Conservation (phyloP, 768 basidiomycete species). For the Tulasnella sp. region DNA sequence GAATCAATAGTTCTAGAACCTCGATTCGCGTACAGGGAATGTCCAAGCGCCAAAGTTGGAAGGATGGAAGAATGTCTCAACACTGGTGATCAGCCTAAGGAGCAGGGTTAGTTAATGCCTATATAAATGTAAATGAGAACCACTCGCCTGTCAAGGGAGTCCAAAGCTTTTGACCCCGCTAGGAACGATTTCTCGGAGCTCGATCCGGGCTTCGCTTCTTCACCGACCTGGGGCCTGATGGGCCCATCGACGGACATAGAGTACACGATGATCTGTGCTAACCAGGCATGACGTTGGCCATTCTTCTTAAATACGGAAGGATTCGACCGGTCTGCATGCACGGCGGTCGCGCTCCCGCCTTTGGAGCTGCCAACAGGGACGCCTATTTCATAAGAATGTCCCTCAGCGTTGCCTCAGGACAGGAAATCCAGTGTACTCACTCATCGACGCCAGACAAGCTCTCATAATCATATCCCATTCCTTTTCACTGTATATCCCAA, state of each 20-base stretch:
- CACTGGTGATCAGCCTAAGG: conserved; percentile 71
- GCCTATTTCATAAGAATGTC: conserved; percentile 39
- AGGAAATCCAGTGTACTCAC: conserved; percentile 6
- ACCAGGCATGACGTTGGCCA: conserved; percentile 50
- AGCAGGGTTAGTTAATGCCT: background rate
- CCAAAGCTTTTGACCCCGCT: conserved; percentile 82
- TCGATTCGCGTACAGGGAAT: conserved; percentile 43
- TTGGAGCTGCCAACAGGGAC: conserved; percentile 67
- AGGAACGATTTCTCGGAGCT: conserved; percentile 48
- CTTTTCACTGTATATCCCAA: conserved; percentile 26
- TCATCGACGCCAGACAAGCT: conserved; percentile 25
- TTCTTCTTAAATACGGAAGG: conserved; percentile 63
- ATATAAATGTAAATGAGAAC: background rate
- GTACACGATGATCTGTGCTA: conserved; percentile 83
- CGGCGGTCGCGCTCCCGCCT: conserved; percentile 61
- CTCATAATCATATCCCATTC: conserved; percentile 29
- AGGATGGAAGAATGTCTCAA: conserved; percentile 93
- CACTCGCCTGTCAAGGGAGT: conserved; percentile 62
- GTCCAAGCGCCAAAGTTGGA: conserved; percentile 89
- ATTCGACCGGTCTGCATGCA: conserved; percentile 60
- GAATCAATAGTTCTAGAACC: background rate
- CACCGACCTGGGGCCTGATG: conserved; percentile 40
- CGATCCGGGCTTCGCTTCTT: conserved; percentile 40
- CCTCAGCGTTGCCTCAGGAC: background rate
- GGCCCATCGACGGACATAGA: conserved; percentile 83